A percentile compares a stretch with the other conserved stretches of the same genome.
Conservation (phyloP, 495 filamentous ascomycete genomes). For the Hyaloscypha hepaticicola region DNA sequence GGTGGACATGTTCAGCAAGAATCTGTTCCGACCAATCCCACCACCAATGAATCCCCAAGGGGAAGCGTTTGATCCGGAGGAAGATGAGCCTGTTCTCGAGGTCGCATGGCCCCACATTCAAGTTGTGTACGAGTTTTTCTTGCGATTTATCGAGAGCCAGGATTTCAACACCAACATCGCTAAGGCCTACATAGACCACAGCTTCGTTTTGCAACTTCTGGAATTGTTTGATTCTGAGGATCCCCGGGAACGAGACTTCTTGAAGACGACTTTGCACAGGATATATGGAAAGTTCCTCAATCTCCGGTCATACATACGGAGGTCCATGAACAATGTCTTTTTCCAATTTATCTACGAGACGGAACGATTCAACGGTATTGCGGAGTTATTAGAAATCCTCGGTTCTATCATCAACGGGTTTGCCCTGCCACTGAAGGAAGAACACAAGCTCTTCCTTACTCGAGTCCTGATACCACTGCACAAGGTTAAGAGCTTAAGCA, state of each 20-base stretch:
- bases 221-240: slow-evolving; percentile 99
- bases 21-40: slow-evolving; percentile 94
- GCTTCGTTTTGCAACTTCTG: slow-evolving; percentile 95
- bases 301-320: slow-evolving; percentile 91
- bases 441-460: slow-evolving; percentile 98
- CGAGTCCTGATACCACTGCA: slow-evolving; percentile 89
- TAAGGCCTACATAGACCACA: slow-evolving; percentile 98
- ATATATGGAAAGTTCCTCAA: slow-evolving; percentile 99
- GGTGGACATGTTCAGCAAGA: slow-evolving; percentile 99
- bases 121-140: slow-evolving; percentile 99
- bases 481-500: slow-evolving; percentile 98
- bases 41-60: slow-evolving; percentile 97
- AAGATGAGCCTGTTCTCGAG: slow-evolving; percentile 97
- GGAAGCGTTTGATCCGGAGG: slow-evolving; percentile 97
- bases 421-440: slow-evolving; percentile 94
- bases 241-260: slow-evolving; percentile 92
- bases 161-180: slow-evolving; percentile 99
- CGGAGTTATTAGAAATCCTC: slow-evolving; percentile 93
- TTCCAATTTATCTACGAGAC: slow-evolving; percentile 99
- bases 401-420: slow-evolving; percentile 99
- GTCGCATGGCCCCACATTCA: slow-evolving; percentile 99
- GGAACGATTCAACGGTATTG: slow-evolving; percentile 97
- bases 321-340: slow-evolving; percentile 99
- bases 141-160: slow-evolving; percentile 98
- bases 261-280: slow-evolving; percentile 96